A percentile compares a stretch with the other conserved stretches of the same genome.
Conservation (phyloP, 768 basidiomycete genomes). For the Epithele typhae region DNA sequence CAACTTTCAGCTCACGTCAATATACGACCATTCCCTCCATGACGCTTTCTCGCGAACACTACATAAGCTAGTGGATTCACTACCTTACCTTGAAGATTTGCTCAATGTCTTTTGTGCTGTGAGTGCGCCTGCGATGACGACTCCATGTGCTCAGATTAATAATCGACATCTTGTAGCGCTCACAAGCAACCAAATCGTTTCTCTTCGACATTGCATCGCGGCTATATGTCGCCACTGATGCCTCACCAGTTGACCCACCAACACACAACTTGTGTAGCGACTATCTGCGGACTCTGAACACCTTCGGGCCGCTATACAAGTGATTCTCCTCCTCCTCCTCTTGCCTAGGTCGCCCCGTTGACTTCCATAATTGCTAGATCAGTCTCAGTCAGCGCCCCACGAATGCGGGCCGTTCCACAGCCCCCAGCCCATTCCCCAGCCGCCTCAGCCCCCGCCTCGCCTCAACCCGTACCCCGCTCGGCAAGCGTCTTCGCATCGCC, state of each 20-base stretch:
- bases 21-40: slow-evolving; percentile 88
- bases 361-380: slow-evolving; percentile 3
- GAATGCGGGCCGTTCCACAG: slow-evolving; percentile 11
- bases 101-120: slow-evolving; percentile 84
- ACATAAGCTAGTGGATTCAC: slow-evolving; percentile 79
- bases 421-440: not conserved
- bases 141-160: too few relatives aligned
- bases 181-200: slow-evolving; percentile 90
- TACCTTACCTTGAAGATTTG: slow-evolving; percentile 83
- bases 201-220: slow-evolving; percentile 84
- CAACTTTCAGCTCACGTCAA: slow-evolving; percentile 88
- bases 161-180: slow-evolving; percentile 79
- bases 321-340: slow-evolving; percentile 26
- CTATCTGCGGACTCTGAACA: slow-evolving; percentile 81
- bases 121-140: slow-evolving; percentile 22
- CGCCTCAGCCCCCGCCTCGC: not conserved
- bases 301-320: slow-evolving; percentile 86
- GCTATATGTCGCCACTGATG: slow-evolving; percentile 91
- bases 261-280: slow-evolving; percentile 90
- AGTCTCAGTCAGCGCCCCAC: slow-evolving; percentile 17
- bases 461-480: not conserved
- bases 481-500: not conserved
- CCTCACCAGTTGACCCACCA: slow-evolving; percentile 83
- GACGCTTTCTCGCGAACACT: slow-evolving; percentile 90
- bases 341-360: not conserved